These are phyloP conservation scores for Xylariaceae sp. DNA, from an alignment of 2,329 filamentous ascomycete species.

Conservation along the genomic window DNA sequence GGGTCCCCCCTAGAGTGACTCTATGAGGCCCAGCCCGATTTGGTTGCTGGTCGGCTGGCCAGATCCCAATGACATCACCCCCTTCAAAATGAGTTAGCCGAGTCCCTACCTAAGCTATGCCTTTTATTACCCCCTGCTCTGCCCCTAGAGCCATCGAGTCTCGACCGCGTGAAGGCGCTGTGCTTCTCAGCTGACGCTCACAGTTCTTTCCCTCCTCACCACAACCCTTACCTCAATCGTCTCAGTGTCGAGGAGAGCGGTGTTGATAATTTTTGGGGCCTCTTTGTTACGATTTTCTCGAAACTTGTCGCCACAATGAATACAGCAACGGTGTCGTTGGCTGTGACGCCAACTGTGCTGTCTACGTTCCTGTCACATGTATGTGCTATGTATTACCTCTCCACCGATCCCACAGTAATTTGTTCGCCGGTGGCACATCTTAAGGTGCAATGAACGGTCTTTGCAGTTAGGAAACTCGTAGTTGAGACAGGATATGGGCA, in stretches of 20 bases:
- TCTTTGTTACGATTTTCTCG: too few relatives aligned
- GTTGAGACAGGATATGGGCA: not conserved
- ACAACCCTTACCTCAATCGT: too few relatives aligned
- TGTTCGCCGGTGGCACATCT: not conserved
- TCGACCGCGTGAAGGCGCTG: not conserved
- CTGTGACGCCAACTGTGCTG: conserved; percentile 83
- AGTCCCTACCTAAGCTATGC: too few relatives aligned
- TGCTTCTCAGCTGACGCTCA: too few relatives aligned
- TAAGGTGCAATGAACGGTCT: too few relatives aligned
- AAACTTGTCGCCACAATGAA: conserved; percentile 38
- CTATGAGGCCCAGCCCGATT: conserved; percentile 9
- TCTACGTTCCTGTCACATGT: conserved; percentile 86
- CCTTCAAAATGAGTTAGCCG: conserved; percentile 6
- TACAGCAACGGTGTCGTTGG: conserved; percentile 76
- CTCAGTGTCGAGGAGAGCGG: too few relatives aligned
- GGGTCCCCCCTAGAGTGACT: conserved; percentile 1
- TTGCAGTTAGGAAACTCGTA: too few relatives aligned
- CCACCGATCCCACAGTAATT: not conserved
- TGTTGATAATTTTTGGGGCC: too few relatives aligned
- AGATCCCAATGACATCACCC: conserved; percentile 14
- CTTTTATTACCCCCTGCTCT: conserved; percentile 7
- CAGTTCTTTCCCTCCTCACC: too few relatives aligned
- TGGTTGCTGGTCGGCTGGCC: conserved; percentile 1
- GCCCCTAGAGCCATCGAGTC: conserved; percentile 3
- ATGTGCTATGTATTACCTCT: conserved; percentile 43